These are phyloP conservation scores for Talaromyces adpressus DNA, from an alignment of 495 filamentous ascomycete species.

Conservation along the genomic window DNA sequence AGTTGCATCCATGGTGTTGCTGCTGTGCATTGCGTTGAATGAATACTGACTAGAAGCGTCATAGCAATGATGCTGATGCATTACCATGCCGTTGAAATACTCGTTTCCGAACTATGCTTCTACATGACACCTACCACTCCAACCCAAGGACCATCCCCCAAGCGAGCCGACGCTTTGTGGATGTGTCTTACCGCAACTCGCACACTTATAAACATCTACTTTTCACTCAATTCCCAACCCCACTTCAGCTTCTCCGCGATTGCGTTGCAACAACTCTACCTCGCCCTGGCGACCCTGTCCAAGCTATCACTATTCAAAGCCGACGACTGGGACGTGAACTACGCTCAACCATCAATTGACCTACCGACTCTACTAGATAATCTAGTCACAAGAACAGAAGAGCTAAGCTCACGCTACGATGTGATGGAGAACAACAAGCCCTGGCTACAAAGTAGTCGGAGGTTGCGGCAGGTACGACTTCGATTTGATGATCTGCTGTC, in stretches of 20 bases:
- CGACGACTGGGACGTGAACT: conserved; percentile 6
- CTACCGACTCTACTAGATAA: conserved; percentile 1
- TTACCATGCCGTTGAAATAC: conserved; percentile 7
- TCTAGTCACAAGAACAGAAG: conserved; percentile 1
- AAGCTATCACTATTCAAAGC: conserved; percentile 5
- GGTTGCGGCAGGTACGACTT: background rate
- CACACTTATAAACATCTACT: conserved; percentile 6
- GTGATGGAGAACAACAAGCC: conserved; percentile 7
- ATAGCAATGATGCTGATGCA: conserved; percentile 6
- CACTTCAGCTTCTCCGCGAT: conserved; percentile 7
- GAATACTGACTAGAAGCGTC: background rate
- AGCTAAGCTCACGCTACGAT: conserved; percentile 4
- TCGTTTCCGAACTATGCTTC: conserved; percentile 6
- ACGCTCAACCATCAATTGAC: conserved; percentile 4
- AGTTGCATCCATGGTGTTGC: background rate
- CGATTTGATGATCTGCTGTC: conserved; percentile 5
- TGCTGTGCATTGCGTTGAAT: background rate
- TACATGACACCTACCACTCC: conserved; percentile 2
- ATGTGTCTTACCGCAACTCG: conserved; percentile 7
- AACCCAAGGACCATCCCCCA: background rate
- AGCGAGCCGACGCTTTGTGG: conserved; percentile 3
- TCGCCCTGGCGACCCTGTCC: conserved; percentile 3
- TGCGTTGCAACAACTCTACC: conserved; percentile 5
- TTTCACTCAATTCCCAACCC: background rate
- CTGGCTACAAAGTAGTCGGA: conserved; percentile 6